phyloP scores from a whole-genome alignment of 2,329 filamentous ascomycete genomes.

The Aspergillus brasiliensis region DNA sequence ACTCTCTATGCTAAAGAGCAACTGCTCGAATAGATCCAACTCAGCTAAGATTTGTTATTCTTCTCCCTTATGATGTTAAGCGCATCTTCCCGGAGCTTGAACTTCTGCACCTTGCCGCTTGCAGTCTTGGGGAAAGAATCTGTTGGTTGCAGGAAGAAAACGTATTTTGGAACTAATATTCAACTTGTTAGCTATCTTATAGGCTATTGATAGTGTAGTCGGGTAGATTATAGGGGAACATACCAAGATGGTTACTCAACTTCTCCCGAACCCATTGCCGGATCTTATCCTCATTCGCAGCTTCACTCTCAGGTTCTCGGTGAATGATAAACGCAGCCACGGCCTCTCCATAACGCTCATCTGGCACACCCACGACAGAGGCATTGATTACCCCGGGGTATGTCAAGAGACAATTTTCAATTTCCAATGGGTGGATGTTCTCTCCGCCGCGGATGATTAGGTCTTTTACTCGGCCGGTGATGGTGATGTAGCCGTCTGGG shows the following conservation, averaged over 20 bases:
- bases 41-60: not conserved
- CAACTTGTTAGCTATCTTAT: not conserved
- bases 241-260: slow-evolving; percentile 70
- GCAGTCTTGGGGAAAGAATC: slow-evolving; percentile 89
- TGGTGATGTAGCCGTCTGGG: slow-evolving; percentile 76
- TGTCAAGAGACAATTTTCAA: slow-evolving; percentile 83
- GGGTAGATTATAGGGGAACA: slow-evolving; percentile 23
- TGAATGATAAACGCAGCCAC: slow-evolving; percentile 80
- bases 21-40: not conserved
- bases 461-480: slow-evolving; percentile 92
- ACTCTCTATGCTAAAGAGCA: no score
- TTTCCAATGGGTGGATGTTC: slow-evolving; percentile 91
- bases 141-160: slow-evolving; percentile 70
- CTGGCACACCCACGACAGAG: slow-evolving; percentile 80
- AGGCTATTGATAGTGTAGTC: not conserved
- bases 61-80: slow-evolving; percentile 48
- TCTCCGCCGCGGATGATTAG: slow-evolving; percentile 93
- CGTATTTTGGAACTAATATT: slow-evolving; percentile 70
- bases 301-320: slow-evolving; percentile 34
- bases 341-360: slow-evolving; percentile 80
- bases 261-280: slow-evolving; percentile 70
- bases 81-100: slow-evolving; percentile 73
- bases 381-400: slow-evolving; percentile 72
- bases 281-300: slow-evolving; percentile 61
- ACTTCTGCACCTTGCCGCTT: slow-evolving; percentile 97